Evolutionary conservation across 73 alveolate genomes (phyloP).

Genomic region (Paramecium pentaurelia): DNA sequence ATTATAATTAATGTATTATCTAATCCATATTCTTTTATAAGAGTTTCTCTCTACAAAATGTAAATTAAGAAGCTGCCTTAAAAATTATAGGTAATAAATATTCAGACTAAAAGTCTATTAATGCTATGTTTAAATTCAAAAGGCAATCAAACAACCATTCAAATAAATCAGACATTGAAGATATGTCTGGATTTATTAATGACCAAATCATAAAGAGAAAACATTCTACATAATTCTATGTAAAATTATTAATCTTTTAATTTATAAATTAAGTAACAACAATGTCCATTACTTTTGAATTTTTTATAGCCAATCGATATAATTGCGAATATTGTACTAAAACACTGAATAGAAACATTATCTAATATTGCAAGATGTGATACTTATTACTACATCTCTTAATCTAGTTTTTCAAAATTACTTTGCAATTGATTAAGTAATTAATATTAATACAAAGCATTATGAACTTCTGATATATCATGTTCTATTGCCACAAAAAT

Average conservation of each 20-base stretch:
- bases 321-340: constrained; percentile 19
- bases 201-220: not conserved
- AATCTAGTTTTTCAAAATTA: not conserved
- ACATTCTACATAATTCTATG: not conserved
- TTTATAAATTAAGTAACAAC: not conserved
- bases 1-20: not conserved
- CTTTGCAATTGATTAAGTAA: not conserved
- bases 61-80: not conserved
- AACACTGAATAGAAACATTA: not conserved
- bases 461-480: not conserved
- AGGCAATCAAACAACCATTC: not conserved
- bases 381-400: not conserved
- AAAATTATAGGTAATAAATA: not conserved
- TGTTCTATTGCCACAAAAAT: not conserved
- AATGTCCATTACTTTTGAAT: not conserved
- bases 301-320: constrained; percentile 18
- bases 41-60: not conserved
- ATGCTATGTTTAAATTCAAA: not conserved
- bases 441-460: not conserved
- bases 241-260: not conserved
- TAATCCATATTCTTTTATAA: not conserved
- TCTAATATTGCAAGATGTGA: not conserved
- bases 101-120: not conserved
- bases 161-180: not conserved
- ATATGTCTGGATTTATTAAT: not conserved